A percentile compares a stretch with the other conserved stretches of the same genome.
Conservation (phyloP, 2,329 filamentous ascomycete genomes). For the Epichloe scottii region DNA sequence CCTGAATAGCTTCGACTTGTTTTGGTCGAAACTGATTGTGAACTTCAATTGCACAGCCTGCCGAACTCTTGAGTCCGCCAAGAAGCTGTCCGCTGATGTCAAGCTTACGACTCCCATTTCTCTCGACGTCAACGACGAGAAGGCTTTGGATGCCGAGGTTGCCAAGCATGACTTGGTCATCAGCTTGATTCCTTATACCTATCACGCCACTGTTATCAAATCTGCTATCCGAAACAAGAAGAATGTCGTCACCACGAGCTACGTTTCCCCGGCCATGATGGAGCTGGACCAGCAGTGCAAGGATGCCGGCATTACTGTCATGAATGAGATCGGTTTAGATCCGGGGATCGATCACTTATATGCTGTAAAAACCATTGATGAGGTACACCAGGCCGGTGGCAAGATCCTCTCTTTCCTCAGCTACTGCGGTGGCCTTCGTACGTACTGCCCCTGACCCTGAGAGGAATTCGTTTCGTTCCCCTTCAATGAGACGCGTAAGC, state of each 20-base stretch:
- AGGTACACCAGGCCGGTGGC: slow-evolving; percentile 78
- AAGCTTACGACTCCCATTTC: slow-evolving; percentile 64
- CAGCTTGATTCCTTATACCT: slow-evolving; percentile 81
- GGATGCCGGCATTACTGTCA: slow-evolving; percentile 86
- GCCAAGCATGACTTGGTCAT: slow-evolving; percentile 70
- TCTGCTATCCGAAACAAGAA: slow-evolving; percentile 87
- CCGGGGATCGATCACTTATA: slow-evolving; percentile 60
- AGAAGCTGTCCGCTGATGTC: slow-evolving; percentile 62
- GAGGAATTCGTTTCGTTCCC: no score
- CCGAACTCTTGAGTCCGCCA: slow-evolving; percentile 63
- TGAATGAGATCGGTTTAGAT: slow-evolving; percentile 86
- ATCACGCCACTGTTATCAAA: slow-evolving; percentile 83
- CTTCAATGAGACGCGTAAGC: no score
- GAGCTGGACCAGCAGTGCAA: slow-evolving; percentile 75
- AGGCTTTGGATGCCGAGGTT: slow-evolving; percentile 69
- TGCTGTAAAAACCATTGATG: slow-evolving; percentile 75
- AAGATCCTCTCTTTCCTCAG: slow-evolving; percentile 73
- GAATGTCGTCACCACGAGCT: slow-evolving; percentile 89
- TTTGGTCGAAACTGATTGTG: background rate
- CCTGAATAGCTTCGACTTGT: background rate
- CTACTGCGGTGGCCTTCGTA: slow-evolving; percentile 52
- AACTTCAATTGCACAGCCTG: slow-evolving; percentile 43
- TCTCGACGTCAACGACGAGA: slow-evolving; percentile 67
- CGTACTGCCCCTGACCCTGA: no score
- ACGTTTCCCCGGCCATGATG: slow-evolving; percentile 84